Evolutionary conservation across 306 rosid genomes (phyloP).

Genomic region (Citrullus mucosospermus): DNA sequence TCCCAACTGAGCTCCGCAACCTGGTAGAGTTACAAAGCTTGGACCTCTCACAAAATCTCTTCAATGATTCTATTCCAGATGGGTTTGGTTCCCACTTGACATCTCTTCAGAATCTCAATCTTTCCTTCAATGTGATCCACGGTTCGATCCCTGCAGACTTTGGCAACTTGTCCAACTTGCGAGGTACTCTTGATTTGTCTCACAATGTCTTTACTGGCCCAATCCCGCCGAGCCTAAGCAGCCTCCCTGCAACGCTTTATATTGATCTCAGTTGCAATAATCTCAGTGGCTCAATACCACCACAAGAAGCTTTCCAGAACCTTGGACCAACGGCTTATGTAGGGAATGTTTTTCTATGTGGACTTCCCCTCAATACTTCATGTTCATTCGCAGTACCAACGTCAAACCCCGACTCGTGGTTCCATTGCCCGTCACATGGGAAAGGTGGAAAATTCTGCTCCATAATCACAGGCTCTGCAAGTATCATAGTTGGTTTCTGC

Average conservation of each 20-base stretch:
- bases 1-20: slow-evolving; percentile 46
- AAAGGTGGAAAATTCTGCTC: slow-evolving; percentile 18
- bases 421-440: slow-evolving; percentile 6
- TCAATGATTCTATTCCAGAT: slow-evolving; percentile 56
- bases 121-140: slow-evolving; percentile 54
- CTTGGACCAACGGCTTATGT: slow-evolving; percentile 95
- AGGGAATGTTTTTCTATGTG: slow-evolving; percentile 78
- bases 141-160: slow-evolving; percentile 65
- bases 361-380: slow-evolving; percentile 72
- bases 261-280: slow-evolving; percentile 80
- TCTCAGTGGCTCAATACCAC: slow-evolving; percentile 77
- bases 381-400: slow-evolving; percentile 42
- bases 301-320: slow-evolving; percentile 74
- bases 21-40: slow-evolving; percentile 71
- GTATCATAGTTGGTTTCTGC: slow-evolving; percentile 69
- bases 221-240: slow-evolving; percentile 78
- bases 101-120: slow-evolving; percentile 55
- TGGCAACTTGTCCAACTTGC: slow-evolving; percentile 62
- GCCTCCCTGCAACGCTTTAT: slow-evolving; percentile 77
- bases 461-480: slow-evolving; percentile 53
- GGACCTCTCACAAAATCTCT: slow-evolving; percentile 69
- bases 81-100: slow-evolving; percentile 49
- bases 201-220: slow-evolving; percentile 66
- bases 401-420: background rate
- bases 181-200: slow-evolving; percentile 82